phyloP scores from a whole-genome alignment of 2,329 filamentous ascomycete genomes.

The Exophiala bonariae region DNA sequence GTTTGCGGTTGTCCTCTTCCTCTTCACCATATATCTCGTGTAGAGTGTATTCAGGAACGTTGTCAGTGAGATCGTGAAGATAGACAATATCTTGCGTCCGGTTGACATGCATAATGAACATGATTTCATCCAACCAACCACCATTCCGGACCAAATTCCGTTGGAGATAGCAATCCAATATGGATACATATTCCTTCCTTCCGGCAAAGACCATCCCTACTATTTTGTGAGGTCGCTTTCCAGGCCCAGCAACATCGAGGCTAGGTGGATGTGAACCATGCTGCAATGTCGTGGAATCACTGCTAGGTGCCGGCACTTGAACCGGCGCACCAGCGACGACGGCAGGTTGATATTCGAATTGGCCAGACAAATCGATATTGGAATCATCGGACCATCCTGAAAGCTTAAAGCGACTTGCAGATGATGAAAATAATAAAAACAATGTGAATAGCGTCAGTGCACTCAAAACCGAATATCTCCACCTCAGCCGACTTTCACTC shows the following conservation, averaged over 20 bases:
- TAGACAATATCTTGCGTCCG: not conserved
- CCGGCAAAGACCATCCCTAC: slow-evolving; percentile 1
- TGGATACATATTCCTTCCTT: slow-evolving; percentile 1
- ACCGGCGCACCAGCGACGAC: not conserved
- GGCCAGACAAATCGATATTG: not conserved
- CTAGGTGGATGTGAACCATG: not conserved
- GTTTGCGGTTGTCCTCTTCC: not conserved
- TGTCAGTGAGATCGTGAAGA: not conserved
- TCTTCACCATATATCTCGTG: not conserved
- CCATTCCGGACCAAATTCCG: slow-evolving; percentile 1
- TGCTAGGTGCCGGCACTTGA: not conserved
- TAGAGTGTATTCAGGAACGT: not conserved
- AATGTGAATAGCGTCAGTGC: not conserved
- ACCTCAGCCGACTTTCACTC: not conserved
- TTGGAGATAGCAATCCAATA: slow-evolving; percentile 2
- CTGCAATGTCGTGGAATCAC: not conserved
- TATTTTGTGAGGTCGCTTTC: not conserved
- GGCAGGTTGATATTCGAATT: slow-evolving; percentile 1
- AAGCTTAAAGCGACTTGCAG: not conserved
- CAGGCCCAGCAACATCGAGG: not conserved
- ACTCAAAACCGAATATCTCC: not conserved
- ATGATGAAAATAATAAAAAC: not conserved
- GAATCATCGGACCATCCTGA: not conserved
- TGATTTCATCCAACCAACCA: slow-evolving; percentile 1
- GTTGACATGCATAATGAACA: not conserved